A percentile compares a stretch with the other conserved stretches of the same genome.
Evolutionary conservation across 2,329 filamentous ascomycete genomes (phyloP).

Genomic region (Trichoderma atroviride): DNA sequence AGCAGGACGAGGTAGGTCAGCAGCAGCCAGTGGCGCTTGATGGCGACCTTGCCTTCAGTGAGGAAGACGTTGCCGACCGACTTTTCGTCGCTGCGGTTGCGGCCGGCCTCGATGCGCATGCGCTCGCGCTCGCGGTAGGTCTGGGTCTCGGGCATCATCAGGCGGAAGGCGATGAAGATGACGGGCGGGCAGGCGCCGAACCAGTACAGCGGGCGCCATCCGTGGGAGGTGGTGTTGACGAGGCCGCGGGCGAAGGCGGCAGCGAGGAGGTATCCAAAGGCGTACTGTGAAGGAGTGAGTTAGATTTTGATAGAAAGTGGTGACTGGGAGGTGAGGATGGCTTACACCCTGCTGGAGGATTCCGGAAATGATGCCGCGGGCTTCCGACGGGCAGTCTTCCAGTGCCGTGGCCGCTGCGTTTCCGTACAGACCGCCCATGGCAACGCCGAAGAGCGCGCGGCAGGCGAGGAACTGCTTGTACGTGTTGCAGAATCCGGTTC

Average conservation of each 20-base stretch:
- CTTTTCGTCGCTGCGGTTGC: constrained; percentile 31
- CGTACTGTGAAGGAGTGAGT: constrained; percentile 49
- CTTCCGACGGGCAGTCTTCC: constrained; percentile 69
- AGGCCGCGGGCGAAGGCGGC: constrained; percentile 65
- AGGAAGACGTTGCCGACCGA: constrained; percentile 64
- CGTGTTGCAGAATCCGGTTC: constrained; percentile 69
- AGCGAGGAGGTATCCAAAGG: constrained; percentile 64
- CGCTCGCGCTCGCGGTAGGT: constrained; percentile 69
- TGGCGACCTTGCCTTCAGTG: constrained; percentile 74
- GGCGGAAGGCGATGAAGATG: constrained; percentile 76
- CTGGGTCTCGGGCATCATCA: constrained; percentile 77
- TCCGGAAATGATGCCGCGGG: constrained; percentile 73
- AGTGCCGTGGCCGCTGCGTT: constrained; percentile 79
- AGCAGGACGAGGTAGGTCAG: constrained; percentile 80
- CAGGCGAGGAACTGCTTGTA: constrained; percentile 75
- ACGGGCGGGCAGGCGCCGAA: constrained; percentile 81
- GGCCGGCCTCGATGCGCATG: constrained; percentile 53
- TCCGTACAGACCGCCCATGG: constrained; percentile 81
- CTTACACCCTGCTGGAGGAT: constrained; percentile 71
- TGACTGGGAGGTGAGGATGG: not conserved
- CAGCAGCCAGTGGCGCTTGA: constrained; percentile 79
- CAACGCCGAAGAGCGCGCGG: constrained; percentile 73
- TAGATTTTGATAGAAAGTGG: not conserved
- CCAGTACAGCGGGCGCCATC: constrained; percentile 87
- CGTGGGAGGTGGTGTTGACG: constrained; percentile 74